Percentiles rank a stretch among this genome's conserved stretches.
phyloP scores from a whole-genome alignment of 192 early-diverging fungal species.

The Backusella parvicylindrica region DNA sequence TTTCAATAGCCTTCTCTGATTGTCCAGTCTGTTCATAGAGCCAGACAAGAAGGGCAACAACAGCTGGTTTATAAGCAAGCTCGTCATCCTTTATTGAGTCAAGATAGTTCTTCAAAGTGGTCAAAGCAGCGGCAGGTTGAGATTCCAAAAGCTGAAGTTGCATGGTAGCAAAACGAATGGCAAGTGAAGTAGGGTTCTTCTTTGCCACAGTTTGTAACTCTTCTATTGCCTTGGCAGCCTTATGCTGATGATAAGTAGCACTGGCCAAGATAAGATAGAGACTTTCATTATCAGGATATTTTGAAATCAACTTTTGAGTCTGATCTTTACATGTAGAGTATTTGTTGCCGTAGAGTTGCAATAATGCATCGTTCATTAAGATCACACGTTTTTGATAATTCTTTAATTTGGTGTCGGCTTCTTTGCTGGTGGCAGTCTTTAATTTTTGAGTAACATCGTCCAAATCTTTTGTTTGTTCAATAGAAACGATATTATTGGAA shows the following conservation, averaged over 20 bases:
- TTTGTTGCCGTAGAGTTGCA: slow-evolving; percentile 54
- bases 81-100: slow-evolving; percentile 23
- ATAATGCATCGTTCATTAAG: slow-evolving; percentile 59
- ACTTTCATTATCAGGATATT: slow-evolving; percentile 61
- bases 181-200: slow-evolving; percentile 39
- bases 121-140: slow-evolving; percentile 48
- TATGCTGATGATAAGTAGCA: slow-evolving; percentile 49
- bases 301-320: slow-evolving; percentile 44
- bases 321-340: slow-evolving; percentile 48
- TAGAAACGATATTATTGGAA: slow-evolving; percentile 63
- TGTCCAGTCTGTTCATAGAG: slow-evolving; percentile 64
- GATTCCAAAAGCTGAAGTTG: slow-evolving; percentile 54
- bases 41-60: slow-evolving; percentile 71
- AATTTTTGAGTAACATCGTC: slow-evolving; percentile 57
- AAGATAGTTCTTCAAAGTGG: slow-evolving; percentile 42
- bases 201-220: slow-evolving; percentile 48
- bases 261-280: slow-evolving; percentile 59
- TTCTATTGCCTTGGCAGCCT: slow-evolving; percentile 51
- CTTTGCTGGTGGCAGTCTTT: slow-evolving; percentile 48
- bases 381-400: slow-evolving; percentile 55
- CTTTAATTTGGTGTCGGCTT: slow-evolving; percentile 58
- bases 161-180: slow-evolving; percentile 59
- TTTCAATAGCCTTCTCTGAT: slow-evolving; percentile 51
- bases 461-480: slow-evolving; percentile 53
- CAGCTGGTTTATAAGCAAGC: slow-evolving; percentile 51